phyloP scores from a whole-genome alignment of 164 flowering plant species.

The Taxillus chinensis region DNA sequence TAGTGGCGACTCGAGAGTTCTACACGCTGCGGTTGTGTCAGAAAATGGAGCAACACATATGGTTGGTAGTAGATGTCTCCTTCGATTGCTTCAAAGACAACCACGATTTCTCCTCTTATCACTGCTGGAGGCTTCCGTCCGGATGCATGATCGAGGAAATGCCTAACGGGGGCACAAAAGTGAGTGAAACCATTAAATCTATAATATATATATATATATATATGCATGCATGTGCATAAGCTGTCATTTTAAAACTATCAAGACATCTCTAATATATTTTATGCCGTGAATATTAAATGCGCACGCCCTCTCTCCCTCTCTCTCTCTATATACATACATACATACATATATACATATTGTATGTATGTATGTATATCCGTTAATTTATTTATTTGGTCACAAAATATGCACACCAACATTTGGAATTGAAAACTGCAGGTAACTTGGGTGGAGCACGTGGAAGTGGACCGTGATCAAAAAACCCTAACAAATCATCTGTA shows the following conservation, averaged over 20 bases:
- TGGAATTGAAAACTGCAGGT: neutral
- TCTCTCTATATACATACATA: too few relatives aligned
- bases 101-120: slow-evolving; percentile 5
- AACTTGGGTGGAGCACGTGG: slow-evolving; percentile 1
- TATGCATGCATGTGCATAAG: too few relatives aligned
- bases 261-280: too few relatives aligned
- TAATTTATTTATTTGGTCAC: too few relatives aligned
- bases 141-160: slow-evolving; percentile 46
- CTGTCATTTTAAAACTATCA: too few relatives aligned
- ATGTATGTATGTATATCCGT: too few relatives aligned
- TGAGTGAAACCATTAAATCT: slow-evolving; percentile 2
- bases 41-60: slow-evolving; percentile 25
- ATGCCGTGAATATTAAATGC: too few relatives aligned
- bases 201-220: too few relatives aligned
- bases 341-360: too few relatives aligned
- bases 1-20: slow-evolving; percentile 34
- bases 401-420: too few relatives aligned
- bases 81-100: slow-evolving; percentile 14
- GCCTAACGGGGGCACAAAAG: slow-evolving; percentile 35
- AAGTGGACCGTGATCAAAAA: neutral
- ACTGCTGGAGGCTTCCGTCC: slow-evolving; percentile 36
- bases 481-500: neutral
- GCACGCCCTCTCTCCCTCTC: too few relatives aligned
- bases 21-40: slow-evolving; percentile 31
- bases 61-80: slow-evolving; percentile 41